Evolutionary conservation across 352 stramenopile species (phyloP).

Genomic region (Globisporangium polare): DNA sequence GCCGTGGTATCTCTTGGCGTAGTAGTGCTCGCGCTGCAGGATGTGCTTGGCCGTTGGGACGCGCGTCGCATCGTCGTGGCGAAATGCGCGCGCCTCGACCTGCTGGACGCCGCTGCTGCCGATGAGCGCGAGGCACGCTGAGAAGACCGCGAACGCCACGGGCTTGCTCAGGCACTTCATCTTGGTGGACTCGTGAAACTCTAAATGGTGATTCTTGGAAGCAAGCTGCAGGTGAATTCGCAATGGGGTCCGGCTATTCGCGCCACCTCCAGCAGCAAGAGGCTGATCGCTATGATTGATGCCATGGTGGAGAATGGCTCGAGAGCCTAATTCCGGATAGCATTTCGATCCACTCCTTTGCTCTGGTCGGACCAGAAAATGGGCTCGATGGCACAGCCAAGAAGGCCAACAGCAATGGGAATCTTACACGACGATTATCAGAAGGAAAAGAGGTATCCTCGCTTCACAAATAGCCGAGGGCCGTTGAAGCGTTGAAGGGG

Average conservation of each 20-base stretch:
- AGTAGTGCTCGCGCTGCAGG: slow-evolving; percentile 1
- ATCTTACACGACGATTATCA: too few species aligned
- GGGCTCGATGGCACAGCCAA: too few species aligned
- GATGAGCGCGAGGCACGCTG: background rate
- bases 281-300: too few species aligned
- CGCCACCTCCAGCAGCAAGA: background rate
- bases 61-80: background rate
- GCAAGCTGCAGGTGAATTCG: background rate
- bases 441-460: too few species aligned
- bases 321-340: too few species aligned
- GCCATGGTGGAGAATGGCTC: too few species aligned
- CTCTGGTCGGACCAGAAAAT: too few species aligned
- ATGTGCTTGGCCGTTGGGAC: background rate
- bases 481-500: too few species aligned
- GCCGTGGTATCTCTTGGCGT: slow-evolving; percentile 2
- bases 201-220: too few species aligned
- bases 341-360: too few species aligned
- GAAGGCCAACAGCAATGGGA: too few species aligned
- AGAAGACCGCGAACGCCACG: background rate
- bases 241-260: background rate
- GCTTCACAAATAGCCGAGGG: too few species aligned
- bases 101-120: background rate
- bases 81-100: background rate
- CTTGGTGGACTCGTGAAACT: background rate
- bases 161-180: slow-evolving; percentile 1